Evolutionary conservation across 83 land plant genomes (phyloP), one percentile per base, ranked within the genome.

Genomic region (Picea abies): DNA sequence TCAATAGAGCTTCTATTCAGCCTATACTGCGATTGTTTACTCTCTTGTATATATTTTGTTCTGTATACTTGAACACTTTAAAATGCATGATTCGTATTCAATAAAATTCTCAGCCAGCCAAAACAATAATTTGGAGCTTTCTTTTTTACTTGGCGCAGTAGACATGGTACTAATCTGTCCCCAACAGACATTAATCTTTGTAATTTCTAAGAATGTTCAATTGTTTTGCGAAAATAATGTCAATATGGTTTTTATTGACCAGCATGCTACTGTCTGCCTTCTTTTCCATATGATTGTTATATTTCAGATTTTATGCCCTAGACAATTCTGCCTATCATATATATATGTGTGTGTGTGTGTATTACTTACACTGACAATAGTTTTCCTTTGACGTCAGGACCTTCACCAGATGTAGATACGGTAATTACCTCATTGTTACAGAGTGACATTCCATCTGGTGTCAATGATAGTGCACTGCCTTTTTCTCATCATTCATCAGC

Each of bases 351-450:
- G 37, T 16, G 17, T 15, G 29, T 69, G 6, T 71, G 52, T 6
- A 47, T 8, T 47, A 47, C 52, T 47, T 10, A 47, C 52, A 47
- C 20, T 17, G 76, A 39, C 9, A 39, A 20, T 29, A 35, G 23
- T 39, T 37, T 39, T 20, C 44, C 49, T 71, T 71, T 35, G 19
- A 64, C 72, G 8, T 63, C 80, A 93, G 95, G 95, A 75, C 95
- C 93, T 81, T 81, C 78, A 5, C 95, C 93, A 52, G 89, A 93
- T 84, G 90, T 88, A 20, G 93, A 93, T 81, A n/a, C 86, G 23
- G 89, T 91, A 20, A 52, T 91, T 56, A 88, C 93, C 19, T 75
- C 90, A 56, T 85, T 88, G 73, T 52, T 89, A 86, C 90, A 91
- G 80, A 86, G 88, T 68, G 84, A 87, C 39, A 26, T 93, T 39